Percentiles rank a stretch among this genome's conserved stretches.
Conservation (phyloP, 2,329 filamentous ascomycete species). For the Clonostachys byssicola region DNA sequence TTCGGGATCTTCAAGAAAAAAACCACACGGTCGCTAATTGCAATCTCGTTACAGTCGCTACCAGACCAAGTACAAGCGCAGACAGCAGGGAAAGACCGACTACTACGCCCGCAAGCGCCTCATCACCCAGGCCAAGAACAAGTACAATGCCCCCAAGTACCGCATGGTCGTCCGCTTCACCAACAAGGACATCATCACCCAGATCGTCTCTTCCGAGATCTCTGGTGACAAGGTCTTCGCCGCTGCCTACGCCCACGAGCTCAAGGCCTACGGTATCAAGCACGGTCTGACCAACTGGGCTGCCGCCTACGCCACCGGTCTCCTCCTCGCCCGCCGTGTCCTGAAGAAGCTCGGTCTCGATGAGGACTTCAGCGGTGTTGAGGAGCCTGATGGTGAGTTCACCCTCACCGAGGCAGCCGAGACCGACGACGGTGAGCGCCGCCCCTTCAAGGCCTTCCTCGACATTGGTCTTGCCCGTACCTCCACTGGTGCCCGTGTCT, state of each 20-base stretch:
- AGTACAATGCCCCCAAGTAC: conserved; percentile 99
- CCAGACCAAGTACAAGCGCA: conserved; percentile 99
- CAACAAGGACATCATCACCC: conserved; percentile 98
- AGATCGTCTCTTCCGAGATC: conserved; percentile 96
- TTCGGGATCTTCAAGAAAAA: neutral
- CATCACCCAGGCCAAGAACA: conserved; percentile 99
- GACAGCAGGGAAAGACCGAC: conserved; percentile 96
- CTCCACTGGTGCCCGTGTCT: conserved; percentile 97
- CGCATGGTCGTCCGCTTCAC: conserved; percentile 98
- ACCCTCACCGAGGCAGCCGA: conserved; percentile 91
- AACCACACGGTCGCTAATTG: neutral
- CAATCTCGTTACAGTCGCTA: conserved; percentile 64
- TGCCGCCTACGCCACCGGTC: conserved; percentile 93
- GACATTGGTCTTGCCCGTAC: conserved; percentile 97
- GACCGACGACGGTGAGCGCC: conserved; percentile 86
- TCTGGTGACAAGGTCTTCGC: conserved; percentile 95
- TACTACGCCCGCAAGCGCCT: conserved; percentile 99
- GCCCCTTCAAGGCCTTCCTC: conserved; percentile 98
- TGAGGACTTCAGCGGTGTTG: conserved; percentile 89
- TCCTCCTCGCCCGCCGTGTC: conserved; percentile 93
- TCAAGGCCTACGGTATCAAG: conserved; percentile 93
- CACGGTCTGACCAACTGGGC: conserved; percentile 99
- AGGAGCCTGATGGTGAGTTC: conserved; percentile 96
- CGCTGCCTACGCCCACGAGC: conserved; percentile 94
- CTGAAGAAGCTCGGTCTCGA: conserved; percentile 96